These are phyloP conservation scores for Tephrocybe rancida DNA, from an alignment of 768 basidiomycete genomes.

Conservation along the genomic window DNA sequence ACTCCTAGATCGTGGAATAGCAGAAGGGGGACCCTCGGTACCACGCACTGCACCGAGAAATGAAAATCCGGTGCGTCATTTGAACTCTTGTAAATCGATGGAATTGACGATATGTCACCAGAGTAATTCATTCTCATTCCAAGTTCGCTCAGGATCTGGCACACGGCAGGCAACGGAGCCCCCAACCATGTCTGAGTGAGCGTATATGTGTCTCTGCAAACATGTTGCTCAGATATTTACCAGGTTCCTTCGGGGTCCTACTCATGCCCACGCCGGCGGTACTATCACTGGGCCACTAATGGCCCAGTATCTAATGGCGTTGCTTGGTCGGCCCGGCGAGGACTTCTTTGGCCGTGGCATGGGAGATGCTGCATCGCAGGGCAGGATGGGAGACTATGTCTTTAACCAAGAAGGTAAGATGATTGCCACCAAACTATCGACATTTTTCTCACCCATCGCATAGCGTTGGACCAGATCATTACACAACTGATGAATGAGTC, in stretches of 20 bases:
- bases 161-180: constrained; percentile 20
- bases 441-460: constrained; percentile 3
- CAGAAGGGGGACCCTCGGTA: constrained; percentile 10
- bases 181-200: constrained; percentile 60
- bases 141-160: constrained; percentile 15
- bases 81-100: neutral
- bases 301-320: constrained; percentile 71
- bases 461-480: constrained; percentile 86
- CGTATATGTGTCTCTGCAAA: neutral
- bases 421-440: neutral
- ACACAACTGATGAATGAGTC: constrained; percentile 86
- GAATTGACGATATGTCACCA: neutral
- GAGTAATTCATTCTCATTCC: constrained; percentile 18
- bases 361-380: constrained; percentile 40
- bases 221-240: constrained; percentile 5
- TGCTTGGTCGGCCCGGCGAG: constrained; percentile 52
- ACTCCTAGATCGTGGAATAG: constrained; percentile 37
- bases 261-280: constrained; percentile 28
- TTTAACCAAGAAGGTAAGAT: constrained; percentile 82
- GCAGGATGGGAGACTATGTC: constrained; percentile 88
- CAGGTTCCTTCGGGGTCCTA: constrained; percentile 34
- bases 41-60: constrained; percentile 9
- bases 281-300: constrained; percentile 63
- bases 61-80: constrained; percentile 6
- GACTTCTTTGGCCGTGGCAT: constrained; percentile 43